These are phyloP conservation scores for Solanum chilense DNA, from an alignment of 257 asterid genomes.

Conservation along the genomic window DNA sequence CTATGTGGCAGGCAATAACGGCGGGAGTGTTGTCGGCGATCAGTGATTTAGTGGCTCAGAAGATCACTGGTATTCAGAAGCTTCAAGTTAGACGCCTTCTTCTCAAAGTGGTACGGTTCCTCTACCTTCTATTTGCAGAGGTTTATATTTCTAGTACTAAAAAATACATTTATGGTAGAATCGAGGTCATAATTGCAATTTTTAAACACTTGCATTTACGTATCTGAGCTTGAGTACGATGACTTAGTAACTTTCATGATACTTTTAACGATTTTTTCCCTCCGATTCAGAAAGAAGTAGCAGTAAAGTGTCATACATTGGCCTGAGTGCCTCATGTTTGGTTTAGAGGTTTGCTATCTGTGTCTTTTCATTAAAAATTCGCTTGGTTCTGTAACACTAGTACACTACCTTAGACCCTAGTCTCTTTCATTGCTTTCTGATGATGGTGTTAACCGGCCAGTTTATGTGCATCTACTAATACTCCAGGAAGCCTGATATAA, in stretches of 20 bases:
- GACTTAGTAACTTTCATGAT: neutral
- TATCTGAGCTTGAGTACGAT: neutral
- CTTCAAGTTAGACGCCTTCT: slow-evolving; percentile 82
- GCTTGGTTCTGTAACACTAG: neutral
- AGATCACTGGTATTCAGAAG: slow-evolving; percentile 73
- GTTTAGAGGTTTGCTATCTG: neutral
- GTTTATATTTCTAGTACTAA: neutral
- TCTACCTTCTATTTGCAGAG: neutral
- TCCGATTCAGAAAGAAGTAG: neutral
- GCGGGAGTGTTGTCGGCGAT: slow-evolving; percentile 79
- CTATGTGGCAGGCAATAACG: slow-evolving; percentile 44
- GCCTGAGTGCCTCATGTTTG: neutral
- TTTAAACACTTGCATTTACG: neutral
- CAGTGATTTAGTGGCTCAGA: slow-evolving; percentile 76
- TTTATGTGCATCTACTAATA: neutral
- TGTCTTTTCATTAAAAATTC: neutral
- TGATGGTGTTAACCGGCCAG: neutral
- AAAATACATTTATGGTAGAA: neutral
- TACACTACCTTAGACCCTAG: neutral
- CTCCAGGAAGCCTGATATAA: no score
- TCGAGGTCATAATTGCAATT: neutral
- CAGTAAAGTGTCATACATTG: neutral
- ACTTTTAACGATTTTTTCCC: neutral
- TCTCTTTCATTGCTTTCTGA: neutral
- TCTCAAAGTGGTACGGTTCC: slow-evolving; percentile 64